These are phyloP conservation scores for Hyaloscypha bicolor DNA, from an alignment of 495 filamentous ascomycete species.

Conservation along the genomic window DNA sequence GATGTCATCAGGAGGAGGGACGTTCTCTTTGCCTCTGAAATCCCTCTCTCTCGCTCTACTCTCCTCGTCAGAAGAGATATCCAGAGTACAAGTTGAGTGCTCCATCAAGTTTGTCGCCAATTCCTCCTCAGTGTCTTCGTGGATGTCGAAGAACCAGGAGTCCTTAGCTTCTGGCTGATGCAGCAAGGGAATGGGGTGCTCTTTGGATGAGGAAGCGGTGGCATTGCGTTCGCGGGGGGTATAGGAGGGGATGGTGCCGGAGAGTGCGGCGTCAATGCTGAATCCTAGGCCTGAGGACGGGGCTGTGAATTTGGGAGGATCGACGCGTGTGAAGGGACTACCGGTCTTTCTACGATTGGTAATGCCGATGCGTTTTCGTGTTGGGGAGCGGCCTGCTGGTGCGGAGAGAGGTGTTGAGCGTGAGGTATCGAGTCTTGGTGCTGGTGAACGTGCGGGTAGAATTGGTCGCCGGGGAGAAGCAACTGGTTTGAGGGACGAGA, in stretches of 20 bases:
- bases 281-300: constrained; percentile 45
- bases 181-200: constrained; percentile 8
- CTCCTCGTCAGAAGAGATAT: constrained; percentile 75
- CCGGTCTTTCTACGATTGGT: constrained; percentile 59
- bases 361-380: constrained; percentile 62
- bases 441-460: constrained; percentile 33
- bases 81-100: constrained; percentile 82
- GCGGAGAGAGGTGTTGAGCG: constrained; percentile 51
- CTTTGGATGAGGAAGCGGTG: not conserved
- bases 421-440: constrained; percentile 46
- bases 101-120: constrained; percentile 89
- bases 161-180: constrained; percentile 53
- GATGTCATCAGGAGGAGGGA: constrained; percentile 68
- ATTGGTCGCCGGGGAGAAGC: constrained; percentile 37
- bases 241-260: constrained; percentile 64
- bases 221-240: constrained; percentile 34
- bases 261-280: constrained; percentile 77
- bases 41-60: constrained; percentile 53
- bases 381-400: constrained; percentile 64
- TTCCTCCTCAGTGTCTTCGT: constrained; percentile 89
- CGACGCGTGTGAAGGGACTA: constrained; percentile 57
- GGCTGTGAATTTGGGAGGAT: constrained; percentile 52
- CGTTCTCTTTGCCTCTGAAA: constrained; percentile 87
- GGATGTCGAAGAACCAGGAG: constrained; percentile 90
- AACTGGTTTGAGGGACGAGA: constrained; percentile 34